These are phyloP conservation scores for Ceratocystis variospora DNA, from an alignment of 2,329 filamentous ascomycete species.

Conservation along the genomic window DNA sequence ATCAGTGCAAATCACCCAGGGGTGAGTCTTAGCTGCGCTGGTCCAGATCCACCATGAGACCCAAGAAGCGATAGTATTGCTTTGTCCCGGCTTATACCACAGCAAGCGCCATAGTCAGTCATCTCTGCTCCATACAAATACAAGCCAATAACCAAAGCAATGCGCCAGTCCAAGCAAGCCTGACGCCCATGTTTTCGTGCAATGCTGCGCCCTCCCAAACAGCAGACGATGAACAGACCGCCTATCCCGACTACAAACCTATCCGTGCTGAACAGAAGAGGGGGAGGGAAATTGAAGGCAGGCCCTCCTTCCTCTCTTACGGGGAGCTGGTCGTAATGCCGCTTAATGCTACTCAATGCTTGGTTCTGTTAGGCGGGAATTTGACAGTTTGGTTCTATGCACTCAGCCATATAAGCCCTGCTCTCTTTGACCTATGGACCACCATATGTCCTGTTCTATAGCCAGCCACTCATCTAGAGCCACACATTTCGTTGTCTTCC, in stretches of 20 bases:
- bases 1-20: neutral
- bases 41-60: neutral
- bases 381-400: neutral
- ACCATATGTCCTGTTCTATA: neutral
- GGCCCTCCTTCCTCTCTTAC: neutral
- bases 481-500: neutral
- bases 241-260: neutral
- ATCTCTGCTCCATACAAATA: no score
- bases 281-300: neutral
- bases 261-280: neutral
- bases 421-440: neutral
- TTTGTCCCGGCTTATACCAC: neutral
- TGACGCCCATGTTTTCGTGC: neutral
- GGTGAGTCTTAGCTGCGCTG: neutral
- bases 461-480: neutral
- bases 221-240: slow-evolving; percentile 2
- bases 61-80: neutral
- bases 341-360: neutral
- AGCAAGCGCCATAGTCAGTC: no score
- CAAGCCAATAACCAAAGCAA: neutral
- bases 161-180: neutral
- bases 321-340: neutral
- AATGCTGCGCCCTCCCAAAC: neutral
- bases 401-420: neutral
- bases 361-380: no score